A percentile compares a stretch with the other conserved stretches of the same genome.
Evolutionary conservation across 2,329 filamentous ascomycete species (phyloP).

Genomic region (Claviceps africana): DNA sequence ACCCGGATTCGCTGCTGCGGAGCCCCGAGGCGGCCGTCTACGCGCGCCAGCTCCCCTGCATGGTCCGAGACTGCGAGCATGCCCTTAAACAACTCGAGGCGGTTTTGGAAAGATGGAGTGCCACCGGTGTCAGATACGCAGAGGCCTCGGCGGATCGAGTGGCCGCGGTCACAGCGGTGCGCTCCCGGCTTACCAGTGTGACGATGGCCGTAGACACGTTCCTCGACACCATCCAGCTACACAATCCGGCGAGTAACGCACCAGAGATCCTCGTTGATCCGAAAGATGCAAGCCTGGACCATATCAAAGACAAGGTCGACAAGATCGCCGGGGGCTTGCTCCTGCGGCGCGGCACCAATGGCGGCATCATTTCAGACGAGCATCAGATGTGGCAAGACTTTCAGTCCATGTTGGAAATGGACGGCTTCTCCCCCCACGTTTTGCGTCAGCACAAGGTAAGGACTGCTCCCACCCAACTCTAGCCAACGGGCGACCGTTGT

Average conservation of each 20-base stretch:
- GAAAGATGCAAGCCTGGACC: conserved; percentile 31
- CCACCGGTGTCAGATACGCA: conserved; percentile 14
- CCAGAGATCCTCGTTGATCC: conserved; percentile 20
- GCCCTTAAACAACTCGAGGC: conserved; percentile 40
- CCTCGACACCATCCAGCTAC: conserved; percentile 42
- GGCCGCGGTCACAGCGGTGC: conserved; percentile 19
- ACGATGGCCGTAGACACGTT: conserved; percentile 40
- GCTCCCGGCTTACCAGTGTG: conserved; percentile 34
- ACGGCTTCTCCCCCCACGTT: conserved; percentile 43
- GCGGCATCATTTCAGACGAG: conserved; percentile 27
- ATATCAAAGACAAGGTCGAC: conserved; percentile 48
- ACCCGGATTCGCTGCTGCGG: conserved; percentile 41
- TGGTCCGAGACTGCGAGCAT: conserved; percentile 41
- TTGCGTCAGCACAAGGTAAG: conserved; percentile 43
- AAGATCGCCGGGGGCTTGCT: conserved; percentile 38
- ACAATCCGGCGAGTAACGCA: conserved; percentile 26
- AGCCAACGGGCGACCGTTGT: not conserved
- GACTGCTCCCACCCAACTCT: conserved; percentile 1
- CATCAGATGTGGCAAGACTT: conserved; percentile 46
- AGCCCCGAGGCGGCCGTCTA: conserved; percentile 28
- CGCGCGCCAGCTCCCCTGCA: conserved; percentile 32
- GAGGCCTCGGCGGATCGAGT: conserved; percentile 24
- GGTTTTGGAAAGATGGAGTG: conserved; percentile 34
- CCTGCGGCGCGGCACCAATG: conserved; percentile 23
- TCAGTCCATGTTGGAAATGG: conserved; percentile 40